phyloP scores from a whole-genome alignment of 495 filamentous ascomycete genomes.

The Evernia prunastri region DNA sequence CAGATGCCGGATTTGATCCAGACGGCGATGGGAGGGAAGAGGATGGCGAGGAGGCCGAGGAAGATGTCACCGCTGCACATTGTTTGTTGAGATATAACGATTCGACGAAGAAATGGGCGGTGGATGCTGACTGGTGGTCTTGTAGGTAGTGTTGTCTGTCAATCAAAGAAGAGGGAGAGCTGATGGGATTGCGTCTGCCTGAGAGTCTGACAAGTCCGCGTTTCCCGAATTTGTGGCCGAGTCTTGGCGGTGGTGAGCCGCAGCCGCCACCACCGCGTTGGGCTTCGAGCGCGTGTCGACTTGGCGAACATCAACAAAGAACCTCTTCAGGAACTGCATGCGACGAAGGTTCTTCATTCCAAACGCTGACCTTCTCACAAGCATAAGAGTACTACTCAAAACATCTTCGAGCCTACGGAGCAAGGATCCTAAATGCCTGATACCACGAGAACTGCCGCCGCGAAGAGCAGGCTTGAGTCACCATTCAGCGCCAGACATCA shows the following conservation, averaged over 20 bases:
- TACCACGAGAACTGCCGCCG: constrained; percentile 11
- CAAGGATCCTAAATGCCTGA: constrained; percentile 20
- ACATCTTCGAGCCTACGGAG: neutral
- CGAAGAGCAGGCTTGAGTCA: constrained; percentile 12
- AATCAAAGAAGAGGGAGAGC: neutral
- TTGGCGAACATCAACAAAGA: constrained; percentile 3
- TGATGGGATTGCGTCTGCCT: constrained; percentile 11
- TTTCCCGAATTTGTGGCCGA: constrained; percentile 1
- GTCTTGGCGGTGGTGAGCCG: neutral
- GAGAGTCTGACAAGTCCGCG: neutral
- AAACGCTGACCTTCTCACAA: neutral
- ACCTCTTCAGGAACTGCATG: neutral
- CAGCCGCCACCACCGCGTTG: constrained; percentile 3
- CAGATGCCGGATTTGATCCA: constrained; percentile 96
- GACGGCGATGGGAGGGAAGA: constrained; percentile 91
- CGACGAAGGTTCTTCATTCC: constrained; percentile 6
- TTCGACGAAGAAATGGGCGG: neutral
- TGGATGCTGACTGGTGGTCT: neutral
- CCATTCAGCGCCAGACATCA: neutral
- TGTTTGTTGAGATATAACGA: neutral
- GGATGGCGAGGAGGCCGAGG: constrained; percentile 76
- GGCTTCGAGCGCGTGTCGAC: neutral
- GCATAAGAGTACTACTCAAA: neutral
- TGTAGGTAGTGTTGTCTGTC: neutral
- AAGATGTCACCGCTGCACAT: constrained; percentile 74